Base-by-base conservation (phyloP, 2,329 filamentous ascomycete species). In the Aureobasidium leucospermi region DNA sequence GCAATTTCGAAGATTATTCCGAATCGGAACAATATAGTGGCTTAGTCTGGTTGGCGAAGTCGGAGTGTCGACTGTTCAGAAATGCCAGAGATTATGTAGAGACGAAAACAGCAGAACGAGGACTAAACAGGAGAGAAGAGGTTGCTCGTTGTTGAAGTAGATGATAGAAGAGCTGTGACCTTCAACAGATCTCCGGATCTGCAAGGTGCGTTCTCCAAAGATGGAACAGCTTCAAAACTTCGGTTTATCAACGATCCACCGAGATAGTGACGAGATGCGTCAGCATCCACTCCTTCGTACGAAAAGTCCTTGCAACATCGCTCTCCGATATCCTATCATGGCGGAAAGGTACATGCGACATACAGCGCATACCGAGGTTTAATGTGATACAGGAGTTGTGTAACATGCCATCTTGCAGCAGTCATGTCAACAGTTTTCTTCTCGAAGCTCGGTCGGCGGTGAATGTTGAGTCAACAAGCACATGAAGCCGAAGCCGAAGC, bases 121-220 rank as follows among this genome's bases (percentile, higher is more conserved):
- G 36, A 7, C 7, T 15, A 34, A 16, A 38, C 11, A 16, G 16
- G 32, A 39, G 10, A 13, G 4, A n/a, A 9, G 11, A 36, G 23
- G 19, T 41, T 13, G 28, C 10, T 23, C 8, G 5, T 10, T 38
- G 32, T 31, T 29, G 28, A 23, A n/a, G 10, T 43, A 42, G 29
- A 55, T 19, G 39, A 31, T 34, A 34, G 51, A 32, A 55, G 41
- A 42, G 23, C n/a, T 31, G n/a, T 32, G 28, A 43, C 39, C 15
- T 34, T 19, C 28, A 31, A 55, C 23, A 43, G 51, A 55, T 55
- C 38, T 55, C 38, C 38, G 16, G 51, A 55, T 55, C 51, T 55
- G 34, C 51, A 23, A 4, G 11, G 28, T 43, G 51, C 39, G 38
- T 43, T 55, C 51, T 16, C 28, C 51, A 55, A 55, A 55, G 15